Evolutionary conservation across 1,284 basidiomycete genomes (phyloP).

Genomic region (Schizophyllum amplum): DNA sequence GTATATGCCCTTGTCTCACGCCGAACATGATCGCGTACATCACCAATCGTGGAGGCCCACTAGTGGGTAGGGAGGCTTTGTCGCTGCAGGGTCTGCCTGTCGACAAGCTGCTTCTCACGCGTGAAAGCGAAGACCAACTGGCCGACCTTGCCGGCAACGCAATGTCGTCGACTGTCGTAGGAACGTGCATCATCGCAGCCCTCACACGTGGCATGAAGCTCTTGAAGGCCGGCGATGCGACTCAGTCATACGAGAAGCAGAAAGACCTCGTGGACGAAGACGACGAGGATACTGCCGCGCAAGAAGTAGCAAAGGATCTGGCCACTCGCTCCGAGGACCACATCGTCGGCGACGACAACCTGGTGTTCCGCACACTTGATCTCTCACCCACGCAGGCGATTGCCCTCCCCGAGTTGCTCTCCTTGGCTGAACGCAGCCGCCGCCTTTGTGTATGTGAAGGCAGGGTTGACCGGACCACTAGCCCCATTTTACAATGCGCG

Average conservation of each 20-base stretch:
- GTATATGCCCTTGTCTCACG: slow-evolving; percentile 88
- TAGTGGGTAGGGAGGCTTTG: slow-evolving; percentile 88
- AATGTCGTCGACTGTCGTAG: slow-evolving; percentile 95
- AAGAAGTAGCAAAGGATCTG: slow-evolving; percentile 14
- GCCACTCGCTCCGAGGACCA: slow-evolving; percentile 32
- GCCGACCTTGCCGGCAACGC: slow-evolving; percentile 95
- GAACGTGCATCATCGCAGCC: slow-evolving; percentile 82
- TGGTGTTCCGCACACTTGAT: slow-evolving; percentile 58
- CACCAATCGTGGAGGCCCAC: slow-evolving; percentile 92
- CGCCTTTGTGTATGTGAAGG: slow-evolving; percentile 89
- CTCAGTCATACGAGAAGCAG: slow-evolving; percentile 55
- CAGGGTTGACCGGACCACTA: slow-evolving; percentile 65
- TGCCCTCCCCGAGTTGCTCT: slow-evolving; percentile 52
- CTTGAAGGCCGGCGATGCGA: slow-evolving; percentile 56
- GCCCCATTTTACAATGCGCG: slow-evolving; percentile 62
- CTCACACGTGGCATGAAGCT: slow-evolving; percentile 61
- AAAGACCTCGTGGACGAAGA: slow-evolving; percentile 27
- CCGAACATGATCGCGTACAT: slow-evolving; percentile 96
- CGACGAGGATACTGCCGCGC: slow-evolving; percentile 39
- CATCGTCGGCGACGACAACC: slow-evolving; percentile 64
- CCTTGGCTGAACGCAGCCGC: slow-evolving; percentile 60
- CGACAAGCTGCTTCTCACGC: slow-evolving; percentile 84
- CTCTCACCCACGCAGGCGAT: slow-evolving; percentile 47
- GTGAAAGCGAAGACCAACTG: slow-evolving; percentile 89
- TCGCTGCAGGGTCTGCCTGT: slow-evolving; percentile 92